phyloP scores from a whole-genome alignment of 495 filamentous ascomycete genomes.

The Penicillium bialowiezense region DNA sequence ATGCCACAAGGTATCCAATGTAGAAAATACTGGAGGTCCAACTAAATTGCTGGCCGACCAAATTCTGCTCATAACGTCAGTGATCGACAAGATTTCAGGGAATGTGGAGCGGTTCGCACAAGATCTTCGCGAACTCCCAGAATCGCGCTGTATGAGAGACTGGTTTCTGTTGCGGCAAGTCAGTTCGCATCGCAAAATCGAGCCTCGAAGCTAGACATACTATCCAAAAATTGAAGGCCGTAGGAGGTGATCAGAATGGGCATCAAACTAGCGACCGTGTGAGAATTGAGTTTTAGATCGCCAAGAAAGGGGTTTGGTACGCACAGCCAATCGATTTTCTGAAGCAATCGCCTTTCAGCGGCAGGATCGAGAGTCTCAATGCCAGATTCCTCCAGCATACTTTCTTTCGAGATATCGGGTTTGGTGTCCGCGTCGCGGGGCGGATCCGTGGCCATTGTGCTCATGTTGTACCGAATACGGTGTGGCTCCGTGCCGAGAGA shows the following conservation, averaged over 20 bases:
- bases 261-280: constrained; percentile 6
- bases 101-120: neutral
- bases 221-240: constrained; percentile 16
- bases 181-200: neutral
- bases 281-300: neutral
- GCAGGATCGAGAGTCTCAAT: neutral
- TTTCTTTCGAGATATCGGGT: too few relatives aligned
- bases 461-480: too few relatives aligned
- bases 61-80: constrained; percentile 11
- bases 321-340: neutral
- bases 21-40: constrained; percentile 38
- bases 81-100: neutral
- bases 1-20: constrained; percentile 21
- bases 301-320: too few relatives aligned
- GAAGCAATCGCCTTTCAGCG: neutral
- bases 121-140: constrained; percentile 47
- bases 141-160: constrained; percentile 46
- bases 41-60: constrained; percentile 46
- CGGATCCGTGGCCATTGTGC: too few relatives aligned
- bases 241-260: constrained; percentile 14
- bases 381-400: neutral
- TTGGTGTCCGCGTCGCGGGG: too few relatives aligned
- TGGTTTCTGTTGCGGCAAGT: constrained; percentile 26
- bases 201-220: neutral
- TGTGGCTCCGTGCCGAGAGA: too few relatives aligned